Percentiles rank a stretch among this genome's conserved stretches.
phyloP scores from a whole-genome alignment of 345 rosid genomes.

The Lagerstroemia speciosa region DNA sequence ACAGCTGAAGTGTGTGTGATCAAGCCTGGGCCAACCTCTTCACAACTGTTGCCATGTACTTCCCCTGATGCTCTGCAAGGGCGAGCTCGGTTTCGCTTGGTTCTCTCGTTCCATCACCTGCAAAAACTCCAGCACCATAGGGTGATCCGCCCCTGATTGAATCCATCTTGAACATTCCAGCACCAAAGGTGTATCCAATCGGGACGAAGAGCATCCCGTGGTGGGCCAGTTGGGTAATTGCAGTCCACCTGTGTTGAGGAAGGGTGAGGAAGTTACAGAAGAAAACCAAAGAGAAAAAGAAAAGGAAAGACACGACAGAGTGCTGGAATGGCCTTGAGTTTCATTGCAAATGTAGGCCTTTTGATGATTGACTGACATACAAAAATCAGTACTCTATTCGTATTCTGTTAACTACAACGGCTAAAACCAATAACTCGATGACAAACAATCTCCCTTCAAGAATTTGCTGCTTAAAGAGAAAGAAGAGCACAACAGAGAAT shows the following conservation, averaged over 20 bases:
- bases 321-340: background rate
- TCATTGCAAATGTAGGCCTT: background rate
- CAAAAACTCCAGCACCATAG: constrained; percentile 51
- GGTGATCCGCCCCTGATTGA: constrained; percentile 48
- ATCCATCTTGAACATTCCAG: constrained; percentile 49
- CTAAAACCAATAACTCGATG: background rate
- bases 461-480: background rate
- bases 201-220: constrained; percentile 61
- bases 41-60: constrained; percentile 48
- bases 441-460: background rate
- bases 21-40: constrained; percentile 30
- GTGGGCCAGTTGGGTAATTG: constrained; percentile 53
- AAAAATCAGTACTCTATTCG: too few relatives aligned
- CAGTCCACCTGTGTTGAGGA: constrained; percentile 53
- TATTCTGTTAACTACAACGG: background rate
- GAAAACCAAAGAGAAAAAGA: background rate
- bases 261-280: background rate
- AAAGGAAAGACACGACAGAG: too few relatives aligned
- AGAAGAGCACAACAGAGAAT: background rate
- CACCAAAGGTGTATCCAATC: constrained; percentile 53
- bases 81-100: constrained; percentile 39
- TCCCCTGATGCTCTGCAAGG: constrained; percentile 56
- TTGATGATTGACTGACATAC: too few relatives aligned
- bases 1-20: background rate
- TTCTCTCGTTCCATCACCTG: constrained; percentile 49